Percentiles rank a stretch among this genome's conserved stretches.
Conservation (phyloP, 2,329 filamentous ascomycete species). For the Tolypocladium guangdongense region DNA sequence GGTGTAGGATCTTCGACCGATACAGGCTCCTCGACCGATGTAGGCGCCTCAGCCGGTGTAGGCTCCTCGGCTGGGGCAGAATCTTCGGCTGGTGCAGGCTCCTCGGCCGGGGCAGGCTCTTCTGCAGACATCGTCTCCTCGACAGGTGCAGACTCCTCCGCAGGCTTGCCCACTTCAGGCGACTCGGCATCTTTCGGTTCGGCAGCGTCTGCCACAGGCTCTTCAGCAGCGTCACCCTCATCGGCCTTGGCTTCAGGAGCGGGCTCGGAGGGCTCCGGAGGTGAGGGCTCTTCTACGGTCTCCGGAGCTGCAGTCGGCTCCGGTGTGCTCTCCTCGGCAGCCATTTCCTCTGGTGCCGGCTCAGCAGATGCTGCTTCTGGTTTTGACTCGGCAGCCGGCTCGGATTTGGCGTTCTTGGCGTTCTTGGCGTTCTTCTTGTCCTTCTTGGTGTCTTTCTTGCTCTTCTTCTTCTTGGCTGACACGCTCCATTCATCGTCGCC, state of each 20-base stretch:
- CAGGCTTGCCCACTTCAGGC: neutral
- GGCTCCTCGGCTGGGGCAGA: neutral
- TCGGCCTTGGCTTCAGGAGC: neutral
- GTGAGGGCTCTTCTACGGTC: neutral
- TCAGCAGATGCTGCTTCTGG: neutral
- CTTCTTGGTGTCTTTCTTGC: constrained; percentile 15
- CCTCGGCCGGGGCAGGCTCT: neutral
- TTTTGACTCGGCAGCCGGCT: neutral
- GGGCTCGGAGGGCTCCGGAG: neutral
- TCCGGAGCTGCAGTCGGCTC: neutral
- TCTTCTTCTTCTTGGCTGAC: constrained; percentile 9
- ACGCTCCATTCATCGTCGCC: constrained; percentile 5
- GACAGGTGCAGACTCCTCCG: neutral
- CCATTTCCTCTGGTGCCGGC: neutral
- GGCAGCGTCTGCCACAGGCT: neutral
- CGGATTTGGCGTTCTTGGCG: constrained; percentile 5
- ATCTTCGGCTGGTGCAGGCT: neutral
- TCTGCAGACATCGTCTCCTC: neutral
- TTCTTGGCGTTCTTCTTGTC: constrained; percentile 8
- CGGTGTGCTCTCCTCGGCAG: neutral
- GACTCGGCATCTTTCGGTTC: neutral
- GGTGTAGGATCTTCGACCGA: neutral
- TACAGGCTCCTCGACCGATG: neutral
- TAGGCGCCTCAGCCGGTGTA: neutral
- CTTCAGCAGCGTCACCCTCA: neutral